Evolutionary conservation across 805 yeast species (phyloP).

Genomic region (Ogataea methanolica): DNA sequence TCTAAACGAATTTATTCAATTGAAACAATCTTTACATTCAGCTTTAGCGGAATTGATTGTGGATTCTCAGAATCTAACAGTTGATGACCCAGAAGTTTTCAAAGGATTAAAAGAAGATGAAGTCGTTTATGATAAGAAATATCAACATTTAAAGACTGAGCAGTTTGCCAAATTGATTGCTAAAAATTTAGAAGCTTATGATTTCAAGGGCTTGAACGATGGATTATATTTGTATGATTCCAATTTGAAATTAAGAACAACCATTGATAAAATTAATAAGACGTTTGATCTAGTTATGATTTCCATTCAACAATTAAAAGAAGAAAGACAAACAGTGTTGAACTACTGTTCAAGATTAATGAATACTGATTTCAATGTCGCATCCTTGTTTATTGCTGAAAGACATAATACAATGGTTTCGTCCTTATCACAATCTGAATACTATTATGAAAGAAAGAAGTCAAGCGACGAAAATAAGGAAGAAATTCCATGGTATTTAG

Average conservation of each 20-base stretch:
- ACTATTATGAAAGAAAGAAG: constrained; percentile 31
- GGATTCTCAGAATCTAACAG: constrained; percentile 64
- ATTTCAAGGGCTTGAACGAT: constrained; percentile 30
- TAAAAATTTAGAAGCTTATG: constrained; percentile 37
- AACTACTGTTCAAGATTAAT: constrained; percentile 74
- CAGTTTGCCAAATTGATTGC: constrained; percentile 46
- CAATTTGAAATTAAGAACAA: constrained; percentile 29
- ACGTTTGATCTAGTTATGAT: constrained; percentile 32
- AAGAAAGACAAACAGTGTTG: constrained; percentile 64
- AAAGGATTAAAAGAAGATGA: constrained; percentile 58
- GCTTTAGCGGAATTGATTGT: constrained; percentile 52
- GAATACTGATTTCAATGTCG: constrained; percentile 67
- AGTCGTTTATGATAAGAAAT: constrained; percentile 34
- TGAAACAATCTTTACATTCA: constrained; percentile 70
- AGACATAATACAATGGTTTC: constrained; percentile 33
- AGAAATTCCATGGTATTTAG: constrained; percentile 68
- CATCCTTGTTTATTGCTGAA: constrained; percentile 45
- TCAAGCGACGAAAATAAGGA: constrained; percentile 33
- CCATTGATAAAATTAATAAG: constrained; percentile 34
- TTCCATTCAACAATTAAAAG: constrained; percentile 54
- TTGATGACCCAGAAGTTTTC: constrained; percentile 74
- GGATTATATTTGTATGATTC: constrained; percentile 28
- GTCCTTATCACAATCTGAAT: constrained; percentile 23
- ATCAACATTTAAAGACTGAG: constrained; percentile 39
- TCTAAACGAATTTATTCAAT: constrained; percentile 65